These are phyloP conservation scores for Hypoxylon sp. DNA, from an alignment of 2,329 filamentous ascomycete species.

Conservation along the genomic window DNA sequence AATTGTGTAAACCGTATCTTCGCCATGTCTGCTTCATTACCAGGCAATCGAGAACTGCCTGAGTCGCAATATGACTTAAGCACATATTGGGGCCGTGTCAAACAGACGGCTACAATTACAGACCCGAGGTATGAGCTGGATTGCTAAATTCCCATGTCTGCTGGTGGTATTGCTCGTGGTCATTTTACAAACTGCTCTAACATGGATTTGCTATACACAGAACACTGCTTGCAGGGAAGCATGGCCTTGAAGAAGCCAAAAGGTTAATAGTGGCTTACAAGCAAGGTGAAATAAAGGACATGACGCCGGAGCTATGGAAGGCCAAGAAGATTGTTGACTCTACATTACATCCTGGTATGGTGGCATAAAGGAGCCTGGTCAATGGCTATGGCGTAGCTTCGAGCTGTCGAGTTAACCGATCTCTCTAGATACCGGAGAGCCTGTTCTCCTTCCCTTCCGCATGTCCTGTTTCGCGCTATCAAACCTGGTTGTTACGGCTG, in stretches of 20 bases:
- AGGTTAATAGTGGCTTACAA: constrained; percentile 86
- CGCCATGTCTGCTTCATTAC: constrained; percentile 74
- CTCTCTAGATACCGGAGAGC: constrained; percentile 83
- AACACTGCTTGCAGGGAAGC: constrained; percentile 83
- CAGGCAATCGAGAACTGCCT: constrained; percentile 83
- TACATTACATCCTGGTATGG: constrained; percentile 90
- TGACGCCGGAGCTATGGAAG: constrained; percentile 92
- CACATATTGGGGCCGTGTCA: constrained; percentile 95
- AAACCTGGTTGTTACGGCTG: constrained; percentile 93
- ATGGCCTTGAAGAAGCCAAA: constrained; percentile 89
- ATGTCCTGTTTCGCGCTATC: constrained; percentile 97
- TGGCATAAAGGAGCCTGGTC: constrained; percentile 7
- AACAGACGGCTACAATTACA: constrained; percentile 88
- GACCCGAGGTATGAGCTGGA: constrained; percentile 86
- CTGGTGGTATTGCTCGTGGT: neutral
- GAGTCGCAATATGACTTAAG: constrained; percentile 91
- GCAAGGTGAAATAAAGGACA: constrained; percentile 79
- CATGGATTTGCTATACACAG: constrained; percentile 61
- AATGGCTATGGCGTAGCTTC: too few relatives aligned
- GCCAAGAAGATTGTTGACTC: constrained; percentile 98
- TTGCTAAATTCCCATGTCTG: constrained; percentile 37
- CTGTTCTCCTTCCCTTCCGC: constrained; percentile 93
- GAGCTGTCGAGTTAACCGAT: constrained; percentile 32
- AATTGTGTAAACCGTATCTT: constrained; percentile 28
- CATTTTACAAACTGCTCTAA: constrained; percentile 31